Evolutionary conservation across 164 flowering plant genomes (phyloP), one percentile per base, ranked within the genome.

Genomic region (Piper longum): DNA sequence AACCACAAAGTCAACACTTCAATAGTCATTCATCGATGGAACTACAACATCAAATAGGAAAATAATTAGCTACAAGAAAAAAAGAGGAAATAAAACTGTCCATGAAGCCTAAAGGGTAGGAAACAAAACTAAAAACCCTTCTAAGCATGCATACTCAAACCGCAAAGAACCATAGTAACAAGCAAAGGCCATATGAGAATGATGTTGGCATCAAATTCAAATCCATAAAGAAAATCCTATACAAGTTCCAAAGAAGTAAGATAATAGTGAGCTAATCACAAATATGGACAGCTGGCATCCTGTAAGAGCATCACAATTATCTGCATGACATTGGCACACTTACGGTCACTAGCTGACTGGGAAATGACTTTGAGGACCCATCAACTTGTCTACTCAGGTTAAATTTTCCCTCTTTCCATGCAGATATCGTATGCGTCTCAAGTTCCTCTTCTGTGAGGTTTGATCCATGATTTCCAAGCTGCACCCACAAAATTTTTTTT

Each of bases 401-500:
- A 63, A 77, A 68, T 69, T 88, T 89, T 63, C 84, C 89, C 65
- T 86, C 93, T 74, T 92, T 92, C 98, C 98, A 92, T 55, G 93
- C 96, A 67, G 91, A 79, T 69, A 92, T 88, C 43, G 91, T 79
- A 66, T 89, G 98, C 62, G 91, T 92, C 68, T 87, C 98, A 56
- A 92, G 96, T 73, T 92, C 96, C 77, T 92, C 98, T 76, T 89
- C 96, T 1, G 96, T 86, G 76, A 92, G 68, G 77, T 82, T 89
- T 69, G 96, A 81, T 4, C 93, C 96, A 77, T 79, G 82, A 71
- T 70, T 87, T 43, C 96, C 90, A 69, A 92, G 88, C 98, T 92
- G 88, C 71, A 74, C 66, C 44, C 54, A 14, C 58, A 56, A 59
- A 64, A 51, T 8, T 52, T 62, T 52, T 26, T 26, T 26, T 26